Conservation (phyloP, 306 rosid genomes). For the Pueraria montana region DNA sequence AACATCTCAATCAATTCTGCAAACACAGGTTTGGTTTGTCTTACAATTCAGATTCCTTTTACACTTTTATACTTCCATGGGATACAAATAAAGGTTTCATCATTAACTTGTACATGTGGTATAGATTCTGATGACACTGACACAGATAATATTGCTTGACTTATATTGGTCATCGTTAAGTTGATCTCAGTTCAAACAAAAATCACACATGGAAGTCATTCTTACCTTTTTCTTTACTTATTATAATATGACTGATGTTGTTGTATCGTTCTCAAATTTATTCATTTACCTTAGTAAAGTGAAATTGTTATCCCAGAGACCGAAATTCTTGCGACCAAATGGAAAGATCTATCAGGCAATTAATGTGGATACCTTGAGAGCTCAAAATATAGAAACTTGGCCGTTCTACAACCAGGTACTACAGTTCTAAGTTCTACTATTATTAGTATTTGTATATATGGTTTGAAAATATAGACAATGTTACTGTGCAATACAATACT, state of each 20-base stretch:
- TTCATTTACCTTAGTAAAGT: conserved; percentile 18
- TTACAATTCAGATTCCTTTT: not conserved
- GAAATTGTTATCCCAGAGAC: conserved; percentile 62
- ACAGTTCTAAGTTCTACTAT: not conserved
- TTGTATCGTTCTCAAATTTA: conserved; percentile 20
- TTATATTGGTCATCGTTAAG: not conserved
- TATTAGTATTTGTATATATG: conserved; percentile 7
- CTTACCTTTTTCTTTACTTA: not conserved
- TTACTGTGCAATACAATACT: not conserved
- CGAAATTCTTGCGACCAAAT: conserved; percentile 74
- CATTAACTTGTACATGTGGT: not conserved
- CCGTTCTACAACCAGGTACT: conserved; percentile 91
- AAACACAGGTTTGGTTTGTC: conserved; percentile 63
- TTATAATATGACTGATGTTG: not conserved
- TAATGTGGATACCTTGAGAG: conserved; percentile 80
- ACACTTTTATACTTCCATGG: not conserved
- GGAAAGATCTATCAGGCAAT: conserved; percentile 86
- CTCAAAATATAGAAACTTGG: conserved; percentile 91
- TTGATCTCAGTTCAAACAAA: conserved; percentile 14
- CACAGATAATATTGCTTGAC: not conserved
- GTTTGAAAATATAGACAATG: not conserved
- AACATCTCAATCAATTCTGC: conserved; percentile 80
- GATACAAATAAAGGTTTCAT: not conserved
- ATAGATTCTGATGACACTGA: no score
- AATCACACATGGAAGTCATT: not conserved